Evolutionary conservation across 331 rosid genomes (phyloP).

Genomic region (Pyracantha coccinea): DNA sequence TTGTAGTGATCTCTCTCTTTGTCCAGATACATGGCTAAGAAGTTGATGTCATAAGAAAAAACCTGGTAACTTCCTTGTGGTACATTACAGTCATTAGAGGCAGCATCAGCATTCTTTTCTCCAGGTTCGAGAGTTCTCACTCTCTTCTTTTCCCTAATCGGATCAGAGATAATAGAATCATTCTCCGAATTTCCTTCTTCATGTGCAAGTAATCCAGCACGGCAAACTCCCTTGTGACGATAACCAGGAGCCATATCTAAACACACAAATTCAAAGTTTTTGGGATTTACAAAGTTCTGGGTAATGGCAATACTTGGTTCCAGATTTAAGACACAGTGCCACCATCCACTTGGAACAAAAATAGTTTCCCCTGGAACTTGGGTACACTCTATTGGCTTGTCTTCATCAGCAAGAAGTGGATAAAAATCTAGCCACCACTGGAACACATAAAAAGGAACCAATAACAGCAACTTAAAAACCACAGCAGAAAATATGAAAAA

Average conservation of each 20-base stretch:
- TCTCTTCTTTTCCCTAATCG: slow-evolving; percentile 65
- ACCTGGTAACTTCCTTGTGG: slow-evolving; percentile 42
- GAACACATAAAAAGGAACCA: slow-evolving; percentile 11
- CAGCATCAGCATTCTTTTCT: slow-evolving; percentile 31
- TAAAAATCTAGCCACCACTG: slow-evolving; percentile 99
- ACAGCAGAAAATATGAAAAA: background rate
- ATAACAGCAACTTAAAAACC: background rate
- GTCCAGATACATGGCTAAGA: slow-evolving; percentile 74
- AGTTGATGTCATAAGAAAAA: slow-evolving; percentile 73
- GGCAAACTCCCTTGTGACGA: slow-evolving; percentile 95
- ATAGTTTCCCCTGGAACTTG: slow-evolving; percentile 97
- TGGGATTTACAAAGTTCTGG: slow-evolving; percentile 81
- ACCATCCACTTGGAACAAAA: slow-evolving; percentile 99
- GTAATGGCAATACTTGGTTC: slow-evolving; percentile 94
- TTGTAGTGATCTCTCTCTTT: slow-evolving; percentile 83
- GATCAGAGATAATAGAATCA: slow-evolving; percentile 30
- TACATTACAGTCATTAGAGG: slow-evolving; percentile 36
- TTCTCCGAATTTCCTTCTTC: slow-evolving; percentile 52
- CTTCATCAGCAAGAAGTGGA: slow-evolving; percentile 98
- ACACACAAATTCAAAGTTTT: slow-evolving; percentile 89
- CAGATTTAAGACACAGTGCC: slow-evolving; percentile 96
- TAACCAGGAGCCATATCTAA: slow-evolving; percentile 99
- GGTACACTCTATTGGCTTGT: slow-evolving; percentile 96
- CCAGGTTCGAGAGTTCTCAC: slow-evolving; percentile 43
- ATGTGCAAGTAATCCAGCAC: slow-evolving; percentile 91